Conservation (phyloP, 169 alveolate species). For the Plasmodium berghei region DNA sequence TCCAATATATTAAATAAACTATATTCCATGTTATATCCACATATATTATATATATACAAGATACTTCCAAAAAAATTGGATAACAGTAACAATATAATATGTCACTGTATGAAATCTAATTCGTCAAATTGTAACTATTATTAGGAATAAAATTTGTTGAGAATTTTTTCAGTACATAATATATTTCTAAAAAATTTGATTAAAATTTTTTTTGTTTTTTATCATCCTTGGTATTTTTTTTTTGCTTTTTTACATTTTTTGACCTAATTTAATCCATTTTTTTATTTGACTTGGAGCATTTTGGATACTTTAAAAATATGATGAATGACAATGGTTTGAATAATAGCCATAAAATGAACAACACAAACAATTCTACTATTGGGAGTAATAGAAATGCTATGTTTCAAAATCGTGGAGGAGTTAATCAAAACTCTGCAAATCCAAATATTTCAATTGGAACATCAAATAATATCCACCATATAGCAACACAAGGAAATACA, state of each 20-base stretch:
- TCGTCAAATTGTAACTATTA: not conserved
- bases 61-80: too few species aligned
- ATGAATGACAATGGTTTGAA: slow-evolving; percentile 36
- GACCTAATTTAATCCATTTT: not conserved
- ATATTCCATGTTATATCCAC: too few species aligned
- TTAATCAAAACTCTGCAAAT: not conserved
- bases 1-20: too few species aligned
- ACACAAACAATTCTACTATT: not conserved
- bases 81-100: too few species aligned
- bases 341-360: slow-evolving; percentile 41
- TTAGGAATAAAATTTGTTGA: not conserved
- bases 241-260: not conserved
- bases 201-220: not conserved
- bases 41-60: too few species aligned
- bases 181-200: not conserved
- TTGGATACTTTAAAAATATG: slow-evolving; percentile 21
- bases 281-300: not conserved
- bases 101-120: not conserved
- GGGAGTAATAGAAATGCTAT: not conserved
- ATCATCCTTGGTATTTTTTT: not conserved
- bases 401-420: not conserved
- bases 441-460: not conserved
- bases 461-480: not conserved
- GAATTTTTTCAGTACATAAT: not conserved
- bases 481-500: not conserved